Conservation (phyloP, 768 basidiomycete species). For the Termitomyces sp. region DNA sequence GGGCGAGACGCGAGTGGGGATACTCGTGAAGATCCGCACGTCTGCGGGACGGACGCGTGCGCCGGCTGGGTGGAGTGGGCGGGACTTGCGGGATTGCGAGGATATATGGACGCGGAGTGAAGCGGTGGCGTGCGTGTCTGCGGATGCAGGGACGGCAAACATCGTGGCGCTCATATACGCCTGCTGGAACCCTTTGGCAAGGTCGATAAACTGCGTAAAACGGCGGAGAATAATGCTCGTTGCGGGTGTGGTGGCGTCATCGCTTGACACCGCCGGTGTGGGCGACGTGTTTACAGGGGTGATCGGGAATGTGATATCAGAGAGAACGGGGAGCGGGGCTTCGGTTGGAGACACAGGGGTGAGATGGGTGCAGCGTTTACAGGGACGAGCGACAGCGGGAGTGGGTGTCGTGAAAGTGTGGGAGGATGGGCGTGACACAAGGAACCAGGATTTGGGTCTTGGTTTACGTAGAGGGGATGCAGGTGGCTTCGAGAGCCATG, state of each 20-base stretch:
- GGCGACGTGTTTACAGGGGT: not conserved
- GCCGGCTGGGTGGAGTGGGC: not conserved
- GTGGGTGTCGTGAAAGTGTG: not conserved
- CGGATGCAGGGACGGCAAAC: conserved; percentile 32
- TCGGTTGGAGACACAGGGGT: conserved; percentile 34
- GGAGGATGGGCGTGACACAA: conserved; percentile 7
- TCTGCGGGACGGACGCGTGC: not conserved
- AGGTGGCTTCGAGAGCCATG: not conserved
- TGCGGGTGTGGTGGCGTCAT: not conserved
- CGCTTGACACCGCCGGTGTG: not conserved
- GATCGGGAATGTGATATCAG: not conserved
- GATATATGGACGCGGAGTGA: not conserved
- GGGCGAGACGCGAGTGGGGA: not conserved
- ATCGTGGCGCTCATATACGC: conserved; percentile 55
- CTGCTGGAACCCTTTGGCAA: conserved; percentile 54
- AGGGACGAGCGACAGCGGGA: conserved; percentile 23
- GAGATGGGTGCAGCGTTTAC: conserved; percentile 30
- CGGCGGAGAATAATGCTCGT: conserved; percentile 20
- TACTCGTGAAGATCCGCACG: conserved; percentile 4
- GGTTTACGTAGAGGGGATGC: conserved; percentile 3
- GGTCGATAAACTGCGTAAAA: conserved; percentile 39
- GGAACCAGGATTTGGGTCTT: conserved; percentile 20
- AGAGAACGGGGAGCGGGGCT: conserved; percentile 27
- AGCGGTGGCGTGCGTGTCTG: not conserved
- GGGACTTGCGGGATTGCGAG: not conserved